Conservation (phyloP, 2,329 filamentous ascomycete genomes). For the Trichoderma pleuroti region DNA sequence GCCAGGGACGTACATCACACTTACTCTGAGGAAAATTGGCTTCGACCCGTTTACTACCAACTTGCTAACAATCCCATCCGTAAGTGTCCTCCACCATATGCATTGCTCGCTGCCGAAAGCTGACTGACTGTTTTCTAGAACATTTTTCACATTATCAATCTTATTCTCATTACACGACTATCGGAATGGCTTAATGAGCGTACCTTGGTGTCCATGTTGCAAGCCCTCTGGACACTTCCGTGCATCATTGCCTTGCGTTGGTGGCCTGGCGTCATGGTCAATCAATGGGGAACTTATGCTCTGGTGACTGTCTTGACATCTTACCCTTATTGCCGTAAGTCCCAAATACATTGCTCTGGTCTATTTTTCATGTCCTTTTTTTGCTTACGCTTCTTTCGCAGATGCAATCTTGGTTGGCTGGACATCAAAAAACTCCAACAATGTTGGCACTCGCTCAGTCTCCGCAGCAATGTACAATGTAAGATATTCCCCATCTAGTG, state of each 20-base stretch:
- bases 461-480: constrained; percentile 11
- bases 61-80: neutral
- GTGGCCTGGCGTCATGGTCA: constrained; percentile 12
- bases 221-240: constrained; percentile 9
- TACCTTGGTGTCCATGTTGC: constrained; percentile 1
- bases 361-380: too few species aligned
- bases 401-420: constrained; percentile 11
- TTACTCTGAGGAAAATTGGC: constrained; percentile 8
- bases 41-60: constrained; percentile 13
- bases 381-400: neutral
- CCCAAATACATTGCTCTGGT: too few species aligned
- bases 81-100: neutral
- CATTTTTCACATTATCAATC: constrained; percentile 5
- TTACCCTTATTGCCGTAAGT: constrained; percentile 14
- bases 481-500: neutral
- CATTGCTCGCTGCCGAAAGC: neutral
- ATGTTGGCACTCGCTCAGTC: constrained; percentile 7
- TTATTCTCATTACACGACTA: constrained; percentile 1
- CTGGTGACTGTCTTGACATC: constrained; percentile 11
- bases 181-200: constrained; percentile 8
- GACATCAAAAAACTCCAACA: constrained; percentile 12
- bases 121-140: neutral
- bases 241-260: constrained; percentile 10
- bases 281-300: constrained; percentile 13
- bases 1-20: constrained; percentile 5